Evolutionary conservation across 1,284 basidiomycete species (phyloP).

Genomic region (Ganoderma boninense): DNA sequence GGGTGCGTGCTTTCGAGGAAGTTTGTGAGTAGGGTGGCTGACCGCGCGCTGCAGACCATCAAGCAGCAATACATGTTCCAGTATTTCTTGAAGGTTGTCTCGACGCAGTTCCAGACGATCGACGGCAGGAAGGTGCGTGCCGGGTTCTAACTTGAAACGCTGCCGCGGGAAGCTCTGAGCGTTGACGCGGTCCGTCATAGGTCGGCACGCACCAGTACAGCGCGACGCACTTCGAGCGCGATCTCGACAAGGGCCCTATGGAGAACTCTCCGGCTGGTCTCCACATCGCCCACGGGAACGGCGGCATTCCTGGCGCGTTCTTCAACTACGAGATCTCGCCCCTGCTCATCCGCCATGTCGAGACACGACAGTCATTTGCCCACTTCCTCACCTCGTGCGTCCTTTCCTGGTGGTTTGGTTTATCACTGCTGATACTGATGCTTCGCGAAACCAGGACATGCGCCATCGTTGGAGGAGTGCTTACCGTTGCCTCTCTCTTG

Average conservation of each 20-base stretch:
- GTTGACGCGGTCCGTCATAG: constrained; percentile 57
- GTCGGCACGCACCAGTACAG: constrained; percentile 92
- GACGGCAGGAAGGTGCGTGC: constrained; percentile 71
- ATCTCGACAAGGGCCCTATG: constrained; percentile 69
- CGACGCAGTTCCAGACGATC: constrained; percentile 89
- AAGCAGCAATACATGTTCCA: constrained; percentile 92
- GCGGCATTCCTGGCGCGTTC: constrained; percentile 88
- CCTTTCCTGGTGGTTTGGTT: not conserved
- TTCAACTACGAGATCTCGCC: constrained; percentile 99
- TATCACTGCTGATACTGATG: not conserved
- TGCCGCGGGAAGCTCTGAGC: not conserved
- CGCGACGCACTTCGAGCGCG: constrained; percentile 95
- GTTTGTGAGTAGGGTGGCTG: not conserved
- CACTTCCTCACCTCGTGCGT: constrained; percentile 96
- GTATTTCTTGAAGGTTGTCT: constrained; percentile 98
- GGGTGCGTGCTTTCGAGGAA: constrained; percentile 51
- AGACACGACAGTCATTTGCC: constrained; percentile 92
- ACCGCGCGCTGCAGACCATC: constrained; percentile 53
- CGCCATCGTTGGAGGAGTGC: constrained; percentile 96
- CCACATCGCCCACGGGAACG: constrained; percentile 82
- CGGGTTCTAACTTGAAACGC: not conserved
- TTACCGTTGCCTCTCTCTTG: constrained; percentile 94
- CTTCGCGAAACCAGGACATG: constrained; percentile 75
- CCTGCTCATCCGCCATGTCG: constrained; percentile 91
- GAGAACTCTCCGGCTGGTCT: constrained; percentile 77